Conservation (phyloP, 192 early-diverging fungal species). For the Obelidium mucronatum region DNA sequence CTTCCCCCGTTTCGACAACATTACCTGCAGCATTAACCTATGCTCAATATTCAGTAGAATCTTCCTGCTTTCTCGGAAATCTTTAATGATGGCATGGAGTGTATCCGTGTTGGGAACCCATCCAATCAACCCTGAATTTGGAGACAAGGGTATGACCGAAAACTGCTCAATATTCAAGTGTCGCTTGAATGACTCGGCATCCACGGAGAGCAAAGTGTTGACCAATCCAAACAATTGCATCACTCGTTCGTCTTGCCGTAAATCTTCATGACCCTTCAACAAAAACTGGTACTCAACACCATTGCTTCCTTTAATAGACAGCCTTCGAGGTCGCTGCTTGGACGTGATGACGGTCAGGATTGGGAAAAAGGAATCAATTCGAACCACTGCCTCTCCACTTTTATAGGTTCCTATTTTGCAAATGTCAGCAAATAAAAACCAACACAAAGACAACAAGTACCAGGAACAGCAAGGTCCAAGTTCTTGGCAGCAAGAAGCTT, state of each 20-base stretch:
- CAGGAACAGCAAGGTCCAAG: constrained; percentile 90
- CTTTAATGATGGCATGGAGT: constrained; percentile 82
- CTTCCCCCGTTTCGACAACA: neutral
- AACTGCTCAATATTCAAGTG: constrained; percentile 91
- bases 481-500: constrained; percentile 81
- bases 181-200: constrained; percentile 88
- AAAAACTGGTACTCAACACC: constrained; percentile 90
- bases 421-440: too few relatives aligned
- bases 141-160: constrained; percentile 92
- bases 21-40: constrained; percentile 80
- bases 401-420: constrained; percentile 71
- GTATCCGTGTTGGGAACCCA: constrained; percentile 93
- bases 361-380: constrained; percentile 85
- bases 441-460: constrained; percentile 48
- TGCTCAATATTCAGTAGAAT: constrained; percentile 91
- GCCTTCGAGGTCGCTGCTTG: constrained; percentile 88
- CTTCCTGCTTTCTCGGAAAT: constrained; percentile 83
- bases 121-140: constrained; percentile 93
- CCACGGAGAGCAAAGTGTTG: constrained; percentile 83
- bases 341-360: constrained; percentile 86
- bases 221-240: constrained; percentile 99
- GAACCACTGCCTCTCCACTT: constrained; percentile 84
- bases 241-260: constrained; percentile 97
- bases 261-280: constrained; percentile 97
- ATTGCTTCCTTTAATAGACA: constrained; percentile 87